These are phyloP conservation scores for Pelargonium myrrhifolium DNA, from an alignment of 441 rosid species.

Conservation along the genomic window DNA sequence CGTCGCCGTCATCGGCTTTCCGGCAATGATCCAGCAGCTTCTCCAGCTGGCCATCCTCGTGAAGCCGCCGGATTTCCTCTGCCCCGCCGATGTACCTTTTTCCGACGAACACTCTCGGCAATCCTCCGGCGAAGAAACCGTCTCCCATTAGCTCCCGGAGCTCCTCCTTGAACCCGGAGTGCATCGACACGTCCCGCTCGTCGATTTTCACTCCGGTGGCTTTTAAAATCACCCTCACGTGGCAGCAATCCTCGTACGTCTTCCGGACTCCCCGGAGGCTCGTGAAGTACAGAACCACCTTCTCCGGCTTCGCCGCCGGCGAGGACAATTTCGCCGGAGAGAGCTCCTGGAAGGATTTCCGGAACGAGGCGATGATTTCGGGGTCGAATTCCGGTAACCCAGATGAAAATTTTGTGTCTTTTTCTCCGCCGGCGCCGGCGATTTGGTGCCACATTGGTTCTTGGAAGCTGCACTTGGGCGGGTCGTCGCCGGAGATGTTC, in stretches of 20 bases:
- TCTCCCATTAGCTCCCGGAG: slow-evolving; percentile 49
- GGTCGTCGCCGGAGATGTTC: background rate
- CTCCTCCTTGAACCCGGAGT: slow-evolving; percentile 68
- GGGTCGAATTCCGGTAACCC: background rate
- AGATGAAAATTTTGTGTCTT: background rate
- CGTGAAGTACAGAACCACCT: slow-evolving; percentile 54
- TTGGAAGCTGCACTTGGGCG: background rate
- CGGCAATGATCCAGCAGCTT: slow-evolving; percentile 49
- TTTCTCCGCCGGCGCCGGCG: background rate
- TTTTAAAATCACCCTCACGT: slow-evolving; percentile 52
- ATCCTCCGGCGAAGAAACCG: slow-evolving; percentile 26
- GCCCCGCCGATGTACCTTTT: slow-evolving; percentile 68
- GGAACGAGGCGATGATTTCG: background rate
- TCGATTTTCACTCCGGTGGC: slow-evolving; percentile 48
- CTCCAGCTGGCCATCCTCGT: slow-evolving; percentile 74
- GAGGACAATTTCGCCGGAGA: too few species aligned
- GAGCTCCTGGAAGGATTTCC: too few species aligned
- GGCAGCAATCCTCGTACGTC: slow-evolving; percentile 31
- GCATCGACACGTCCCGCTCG: slow-evolving; percentile 80
- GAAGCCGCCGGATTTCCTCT: slow-evolving; percentile 62
- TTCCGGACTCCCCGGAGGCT: slow-evolving; percentile 59
- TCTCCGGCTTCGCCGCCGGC: too few species aligned
- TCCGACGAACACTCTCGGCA: slow-evolving; percentile 76
- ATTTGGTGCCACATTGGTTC: background rate
- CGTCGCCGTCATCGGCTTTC: slow-evolving; percentile 25